A percentile compares a stretch with the other conserved stretches of the same genome.
Evolutionary conservation across 208 protist genomes (phyloP).

Genomic region (Acanthamoeba healyi): DNA sequence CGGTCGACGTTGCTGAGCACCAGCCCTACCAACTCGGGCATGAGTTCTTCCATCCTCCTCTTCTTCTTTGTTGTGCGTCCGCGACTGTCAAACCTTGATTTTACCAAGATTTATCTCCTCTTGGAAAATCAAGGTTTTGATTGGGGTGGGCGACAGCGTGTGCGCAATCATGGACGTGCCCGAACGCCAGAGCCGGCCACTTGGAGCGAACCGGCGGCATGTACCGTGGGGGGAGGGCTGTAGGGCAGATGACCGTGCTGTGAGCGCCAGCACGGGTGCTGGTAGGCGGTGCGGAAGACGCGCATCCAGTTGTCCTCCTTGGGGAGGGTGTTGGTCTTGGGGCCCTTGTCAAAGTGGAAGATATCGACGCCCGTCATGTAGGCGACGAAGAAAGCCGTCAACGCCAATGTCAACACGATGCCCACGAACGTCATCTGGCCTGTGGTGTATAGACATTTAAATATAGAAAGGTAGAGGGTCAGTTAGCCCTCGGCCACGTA

Average conservation of each 20-base stretch:
- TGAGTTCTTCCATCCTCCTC: too few species aligned
- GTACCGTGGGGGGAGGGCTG: neutral
- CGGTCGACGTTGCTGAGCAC: too few species aligned
- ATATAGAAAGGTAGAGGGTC: neutral
- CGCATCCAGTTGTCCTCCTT: constrained; percentile 20
- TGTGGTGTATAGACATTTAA: too few species aligned
- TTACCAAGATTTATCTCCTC: too few species aligned
- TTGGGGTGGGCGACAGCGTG: too few species aligned
- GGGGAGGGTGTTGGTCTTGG: neutral
- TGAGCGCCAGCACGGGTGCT: constrained; percentile 34
- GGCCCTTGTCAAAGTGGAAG: constrained; percentile 53
- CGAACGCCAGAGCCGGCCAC: neutral
- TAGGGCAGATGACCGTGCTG: neutral
- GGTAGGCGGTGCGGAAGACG: constrained; percentile 62
- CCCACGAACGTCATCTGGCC: constrained; percentile 53
- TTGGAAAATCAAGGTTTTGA: too few species aligned
- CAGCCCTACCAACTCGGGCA: too few species aligned
- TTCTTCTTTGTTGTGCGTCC: too few species aligned
- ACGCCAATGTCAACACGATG: neutral
- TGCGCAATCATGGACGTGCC: neutral
- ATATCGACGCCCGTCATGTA: constrained; percentile 41
- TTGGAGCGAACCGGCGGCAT: too few species aligned
- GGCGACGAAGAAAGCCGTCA: constrained; percentile 21
- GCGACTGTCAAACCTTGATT: too few species aligned
- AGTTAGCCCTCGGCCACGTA: too few species aligned